A percentile compares a stretch with the other conserved stretches of the same genome.
Conservation (phyloP, 2,329 filamentous ascomycete genomes). For the Emergomyces pasteurianus region DNA sequence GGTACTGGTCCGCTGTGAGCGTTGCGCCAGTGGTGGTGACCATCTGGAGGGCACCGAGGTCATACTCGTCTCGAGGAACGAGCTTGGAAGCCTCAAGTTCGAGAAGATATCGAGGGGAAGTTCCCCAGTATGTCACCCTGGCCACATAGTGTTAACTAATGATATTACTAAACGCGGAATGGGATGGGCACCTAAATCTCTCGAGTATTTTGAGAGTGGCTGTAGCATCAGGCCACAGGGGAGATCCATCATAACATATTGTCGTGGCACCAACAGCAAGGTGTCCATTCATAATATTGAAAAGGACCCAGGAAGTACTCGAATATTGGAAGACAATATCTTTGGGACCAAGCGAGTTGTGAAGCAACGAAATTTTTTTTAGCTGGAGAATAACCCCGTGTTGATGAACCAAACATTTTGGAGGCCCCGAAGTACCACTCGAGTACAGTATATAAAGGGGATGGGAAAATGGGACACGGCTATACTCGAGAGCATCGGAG, state of each 20-base stretch:
- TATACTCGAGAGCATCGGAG: slow-evolving; percentile 24
- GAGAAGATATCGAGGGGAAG: slow-evolving; percentile 34
- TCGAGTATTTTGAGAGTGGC: slow-evolving; percentile 26
- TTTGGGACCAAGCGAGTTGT: slow-evolving; percentile 30
- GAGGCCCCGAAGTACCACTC: slow-evolving; percentile 33
- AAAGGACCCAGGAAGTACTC: slow-evolving; percentile 38
- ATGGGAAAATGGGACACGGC: slow-evolving; percentile 28
- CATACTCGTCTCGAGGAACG: slow-evolving; percentile 25
- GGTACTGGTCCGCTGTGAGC: slow-evolving; percentile 31
- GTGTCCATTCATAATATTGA: slow-evolving; percentile 34
- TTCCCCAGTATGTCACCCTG: slow-evolving; percentile 32
- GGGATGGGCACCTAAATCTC: slow-evolving; percentile 16
- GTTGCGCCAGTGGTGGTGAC: slow-evolving; percentile 37
- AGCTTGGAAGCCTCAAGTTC: slow-evolving; percentile 27
- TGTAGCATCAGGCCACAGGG: slow-evolving; percentile 29
- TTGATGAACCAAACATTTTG: slow-evolving; percentile 36
- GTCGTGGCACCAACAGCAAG: slow-evolving; percentile 31
- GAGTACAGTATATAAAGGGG: slow-evolving; percentile 35
- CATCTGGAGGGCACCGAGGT: slow-evolving; percentile 29
- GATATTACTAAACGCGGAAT: background rate
- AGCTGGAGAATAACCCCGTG: slow-evolving; percentile 34
- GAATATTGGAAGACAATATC: slow-evolving; percentile 37
- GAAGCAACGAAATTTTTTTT: slow-evolving; percentile 33
- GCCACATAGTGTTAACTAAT: background rate
- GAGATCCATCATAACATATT: slow-evolving; percentile 35